A percentile compares a stretch with the other conserved stretches of the same genome.
These are phyloP conservation scores for Fistulinella cinereoalba DNA, from an alignment of 1,284 basidiomycete genomes.

Conservation along the genomic window DNA sequence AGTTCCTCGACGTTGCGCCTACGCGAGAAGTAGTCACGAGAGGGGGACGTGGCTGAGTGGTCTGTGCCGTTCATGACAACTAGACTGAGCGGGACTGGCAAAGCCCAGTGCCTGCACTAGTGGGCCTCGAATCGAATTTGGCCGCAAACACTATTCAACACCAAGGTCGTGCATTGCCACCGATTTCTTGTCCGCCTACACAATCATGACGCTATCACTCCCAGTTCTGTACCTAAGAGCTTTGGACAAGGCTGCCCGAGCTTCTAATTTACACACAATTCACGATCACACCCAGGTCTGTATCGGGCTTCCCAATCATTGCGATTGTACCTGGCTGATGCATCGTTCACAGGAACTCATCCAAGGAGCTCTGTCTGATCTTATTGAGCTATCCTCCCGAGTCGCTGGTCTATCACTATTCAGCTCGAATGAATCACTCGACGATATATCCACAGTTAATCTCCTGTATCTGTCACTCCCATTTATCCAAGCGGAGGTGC, in stretches of 20 bases:
- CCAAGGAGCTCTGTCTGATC: slow-evolving; percentile 50
- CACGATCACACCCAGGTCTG: slow-evolving; percentile 51
- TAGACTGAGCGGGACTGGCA: too few relatives aligned
- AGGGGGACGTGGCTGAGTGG: neutral
- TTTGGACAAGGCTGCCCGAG: slow-evolving; percentile 43
- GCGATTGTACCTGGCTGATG: slow-evolving; percentile 10
- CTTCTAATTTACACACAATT: slow-evolving; percentile 45
- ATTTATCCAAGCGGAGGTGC: slow-evolving; percentile 72
- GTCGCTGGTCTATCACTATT: slow-evolving; percentile 70
- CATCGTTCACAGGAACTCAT: slow-evolving; percentile 51
- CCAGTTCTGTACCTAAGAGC: slow-evolving; percentile 44
- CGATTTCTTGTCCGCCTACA: too few relatives aligned
- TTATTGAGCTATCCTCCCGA: slow-evolving; percentile 48
- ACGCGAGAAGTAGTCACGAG: slow-evolving; percentile 19
- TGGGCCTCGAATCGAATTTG: too few relatives aligned
- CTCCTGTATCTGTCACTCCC: slow-evolving; percentile 79
- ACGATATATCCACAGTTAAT: slow-evolving; percentile 82
- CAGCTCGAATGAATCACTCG: slow-evolving; percentile 81
- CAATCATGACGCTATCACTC: slow-evolving; percentile 38
- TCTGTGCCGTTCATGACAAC: slow-evolving; percentile 1
- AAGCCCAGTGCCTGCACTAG: too few relatives aligned
- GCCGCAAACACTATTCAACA: too few relatives aligned
- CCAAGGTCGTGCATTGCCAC: too few relatives aligned
- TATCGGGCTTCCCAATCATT: neutral
- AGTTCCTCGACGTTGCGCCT: slow-evolving; percentile 26